Percentiles rank a stretch among this genome's conserved stretches.
These are phyloP conservation scores for Uncinocarpus reesii DNA, from an alignment of 2,329 filamentous ascomycete species.

Conservation along the genomic window DNA sequence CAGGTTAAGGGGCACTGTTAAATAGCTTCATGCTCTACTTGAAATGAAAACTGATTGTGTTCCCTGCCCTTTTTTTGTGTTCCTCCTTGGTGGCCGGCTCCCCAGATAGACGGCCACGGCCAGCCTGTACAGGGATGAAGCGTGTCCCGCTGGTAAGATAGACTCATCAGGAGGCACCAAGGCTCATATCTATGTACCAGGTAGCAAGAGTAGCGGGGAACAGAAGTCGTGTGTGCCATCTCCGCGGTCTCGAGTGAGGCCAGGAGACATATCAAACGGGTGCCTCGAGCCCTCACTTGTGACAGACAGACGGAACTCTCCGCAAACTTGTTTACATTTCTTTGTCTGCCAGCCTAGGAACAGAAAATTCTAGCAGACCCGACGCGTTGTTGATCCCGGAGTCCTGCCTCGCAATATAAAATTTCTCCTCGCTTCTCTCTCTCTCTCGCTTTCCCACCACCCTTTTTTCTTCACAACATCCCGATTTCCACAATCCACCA, in stretches of 20 bases:
- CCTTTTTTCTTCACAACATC: neutral
- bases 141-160: too few species aligned
- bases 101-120: too few species aligned
- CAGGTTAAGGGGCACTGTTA: constrained; percentile 4
- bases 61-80: neutral
- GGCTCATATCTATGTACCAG: too few species aligned
- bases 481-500: neutral
- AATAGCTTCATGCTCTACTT: neutral
- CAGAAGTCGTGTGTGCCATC: too few species aligned
- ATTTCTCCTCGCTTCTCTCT: neutral
- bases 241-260: neutral
- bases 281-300: neutral
- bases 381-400: neutral
- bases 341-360: neutral
- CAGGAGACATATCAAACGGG: neutral
- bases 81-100: too few species aligned
- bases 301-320: neutral
- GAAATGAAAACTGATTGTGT: constrained; percentile 7
- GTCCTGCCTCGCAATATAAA: constrained; percentile 10
- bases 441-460: neutral
- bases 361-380: neutral
- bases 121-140: too few species aligned
- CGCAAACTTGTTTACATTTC: neutral
- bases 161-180: too few species aligned
- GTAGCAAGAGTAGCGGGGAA: too few species aligned